Base-by-base conservation (phyloP, 2,329 filamentous ascomycete species). In the Hypoxylon sp. region DNA sequence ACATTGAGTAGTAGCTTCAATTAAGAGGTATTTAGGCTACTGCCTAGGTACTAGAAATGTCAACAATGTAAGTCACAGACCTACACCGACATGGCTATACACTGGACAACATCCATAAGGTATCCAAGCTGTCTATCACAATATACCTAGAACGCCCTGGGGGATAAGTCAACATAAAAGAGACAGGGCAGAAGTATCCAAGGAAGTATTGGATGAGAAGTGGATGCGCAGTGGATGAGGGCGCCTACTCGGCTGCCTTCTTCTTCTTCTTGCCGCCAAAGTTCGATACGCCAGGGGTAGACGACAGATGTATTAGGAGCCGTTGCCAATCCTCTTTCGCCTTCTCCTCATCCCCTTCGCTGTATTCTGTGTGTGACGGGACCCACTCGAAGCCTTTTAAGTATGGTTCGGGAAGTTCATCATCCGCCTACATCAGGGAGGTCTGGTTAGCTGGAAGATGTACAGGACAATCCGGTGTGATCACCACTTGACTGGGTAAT, bases 341-440 rank as follows among this genome's bases (percentile, higher is more conserved):
- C 83, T 97, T 69, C 40, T 73, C 59, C 35, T 72, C 56, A 8
- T 70, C 71, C 1, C 25, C 58, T 11, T 70, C 68, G 37, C 74
- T 68, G 4, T 72, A 68, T 57, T 71, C 35, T 2, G 65, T 59
- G 62, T 77, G 72, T 17, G 69, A 65, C 17, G 71, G 74, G 51
- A 66, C 92, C 95, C 95, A 98, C 86, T 97, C 94, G 84, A 98
- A 98, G 73, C 95, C 95, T 77, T 91, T 91, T 74, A 98, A 91
- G 86, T 95, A 94, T 72, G 95, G 93, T 73, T 88, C 86, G 62
- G 95, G 92, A 69, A 98, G 86, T 81, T 98, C 95, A 80, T 98
- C 95, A 77, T 98, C 95, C 68, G 91, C 88, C 95, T 97, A 75
- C 69, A 7, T 20, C 6, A 22, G 6, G 10, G 50, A 20, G 14